phyloP scores from a whole-genome alignment of 139 green algal genomes.

The Zygnema circumcarinatum region DNA sequence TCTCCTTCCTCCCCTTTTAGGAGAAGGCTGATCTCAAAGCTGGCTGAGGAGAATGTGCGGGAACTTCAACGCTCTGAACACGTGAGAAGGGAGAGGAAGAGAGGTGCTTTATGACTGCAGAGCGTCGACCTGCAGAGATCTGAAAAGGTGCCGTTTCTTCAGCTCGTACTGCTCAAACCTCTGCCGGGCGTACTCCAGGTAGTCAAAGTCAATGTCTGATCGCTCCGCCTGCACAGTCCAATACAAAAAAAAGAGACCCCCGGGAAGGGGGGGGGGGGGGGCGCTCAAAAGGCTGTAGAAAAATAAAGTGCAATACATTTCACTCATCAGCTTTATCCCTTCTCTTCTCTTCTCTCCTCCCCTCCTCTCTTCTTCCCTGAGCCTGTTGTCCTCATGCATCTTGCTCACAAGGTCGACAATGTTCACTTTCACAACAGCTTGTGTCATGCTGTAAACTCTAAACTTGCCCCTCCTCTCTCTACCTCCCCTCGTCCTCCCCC shows the following conservation, averaged over 20 bases:
- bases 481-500: too few species aligned
- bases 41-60: too few species aligned
- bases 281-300: background rate
- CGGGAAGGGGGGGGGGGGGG: background rate
- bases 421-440: background rate
- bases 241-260: slow-evolving; percentile 1
- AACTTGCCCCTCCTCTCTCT: too few species aligned
- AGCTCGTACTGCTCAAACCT: slow-evolving; percentile 10
- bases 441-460: background rate
- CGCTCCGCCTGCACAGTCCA: background rate
- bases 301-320: background rate
- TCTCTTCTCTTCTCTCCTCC: too few species aligned
- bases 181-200: background rate
- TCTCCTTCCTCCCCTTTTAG: too few species aligned
- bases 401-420: background rate
- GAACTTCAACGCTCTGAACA: too few species aligned
- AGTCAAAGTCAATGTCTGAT: slow-evolving; percentile 22
- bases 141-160: background rate
- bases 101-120: too few species aligned
- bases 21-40: too few species aligned
- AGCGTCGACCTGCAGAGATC: too few species aligned
- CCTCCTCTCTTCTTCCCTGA: background rate
- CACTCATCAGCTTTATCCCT: too few species aligned
- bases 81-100: too few species aligned
- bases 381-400: background rate